Conservation (phyloP, 106 monocot species). For the Iris macrosiphon region DNA sequence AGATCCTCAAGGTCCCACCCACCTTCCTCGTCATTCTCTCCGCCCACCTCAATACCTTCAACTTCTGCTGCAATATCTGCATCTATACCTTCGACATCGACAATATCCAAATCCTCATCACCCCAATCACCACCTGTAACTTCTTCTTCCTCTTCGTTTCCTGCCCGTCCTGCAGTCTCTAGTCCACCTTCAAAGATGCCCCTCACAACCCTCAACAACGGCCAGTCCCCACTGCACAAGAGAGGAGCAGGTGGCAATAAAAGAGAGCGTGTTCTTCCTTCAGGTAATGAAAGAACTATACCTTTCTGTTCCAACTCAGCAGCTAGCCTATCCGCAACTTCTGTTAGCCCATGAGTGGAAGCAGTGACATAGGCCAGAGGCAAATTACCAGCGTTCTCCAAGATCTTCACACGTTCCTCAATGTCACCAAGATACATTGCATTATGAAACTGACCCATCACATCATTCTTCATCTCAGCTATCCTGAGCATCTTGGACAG, state of each 20-base stretch:
- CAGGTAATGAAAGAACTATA: slow-evolving; percentile 29
- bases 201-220: slow-evolving; percentile 54
- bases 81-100: slow-evolving; percentile 20
- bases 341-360: slow-evolving; percentile 40
- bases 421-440: slow-evolving; percentile 33
- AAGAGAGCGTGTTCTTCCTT: slow-evolving; percentile 30
- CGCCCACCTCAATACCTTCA: slow-evolving; percentile 23
- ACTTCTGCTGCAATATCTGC: slow-evolving; percentile 14
- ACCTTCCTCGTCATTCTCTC: slow-evolving; percentile 31
- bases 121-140: slow-evolving; percentile 32
- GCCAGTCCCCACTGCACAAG: slow-evolving; percentile 42
- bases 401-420: slow-evolving; percentile 36
- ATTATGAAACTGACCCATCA: slow-evolving; percentile 44
- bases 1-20: slow-evolving; percentile 73
- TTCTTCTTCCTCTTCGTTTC: slow-evolving; percentile 33
- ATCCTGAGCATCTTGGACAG: slow-evolving; percentile 40
- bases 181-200: slow-evolving; percentile 56
- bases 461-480: slow-evolving; percentile 31
- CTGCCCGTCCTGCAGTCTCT: slow-evolving; percentile 10
- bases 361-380: slow-evolving; percentile 51
- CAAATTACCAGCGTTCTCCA: slow-evolving; percentile 36
- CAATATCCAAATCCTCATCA: slow-evolving; percentile 33
- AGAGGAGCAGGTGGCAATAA: slow-evolving; percentile 45
- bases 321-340: slow-evolving; percentile 53
- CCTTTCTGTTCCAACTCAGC: slow-evolving; percentile 35